Evolutionary conservation across 2,329 filamentous ascomycete species (phyloP), one percentile per base, ranked within the genome.

Genomic region (Clarireedia monteithiana): DNA sequence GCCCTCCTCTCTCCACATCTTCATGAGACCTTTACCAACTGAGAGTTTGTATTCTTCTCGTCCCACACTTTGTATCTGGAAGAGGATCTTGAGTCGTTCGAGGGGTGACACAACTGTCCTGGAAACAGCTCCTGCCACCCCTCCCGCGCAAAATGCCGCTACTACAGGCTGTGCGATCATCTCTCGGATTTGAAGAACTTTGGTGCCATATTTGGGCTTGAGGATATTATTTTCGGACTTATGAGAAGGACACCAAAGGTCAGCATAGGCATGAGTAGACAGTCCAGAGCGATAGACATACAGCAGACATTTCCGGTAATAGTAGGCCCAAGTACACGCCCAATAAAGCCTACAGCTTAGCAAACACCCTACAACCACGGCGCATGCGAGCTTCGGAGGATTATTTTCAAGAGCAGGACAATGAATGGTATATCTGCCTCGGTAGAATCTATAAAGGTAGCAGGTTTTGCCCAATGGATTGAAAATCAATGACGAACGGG

Each of bases 1-100:
- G 54, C 94, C 94, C 73, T 99, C 94, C 70, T 99, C 94, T 65
- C 79, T 85, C 85, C 92, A 96, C 87, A 99, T 99, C 73, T 99
- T 99, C 44, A 76, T 81, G 61, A 99, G 77, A 4, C 90, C 94
- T 73, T 95, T 89, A 64, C 85, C 83, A 57, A 97, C 89, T 15
- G 91, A 94, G 71, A 96, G 77, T 70, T 94, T 92, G 74, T 99
- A 99, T 68, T 96, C 92, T 65, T 89, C 88, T 67, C 91, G 84
- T 17, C 91, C 92, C 50, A 81, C 88, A 68, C 88, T 95, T 75
- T 99, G 94, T 27, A 99, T 81, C 71, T 99, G 94, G 71, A 96
- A 91, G n/a, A 99, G 78, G 65, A 99, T 99, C 76, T 99, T 97
- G 58, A 99, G 79, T 61, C 94, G 84, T 73, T 99, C 94, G 39